Base-by-base conservation (phyloP, 1,139 yeast genomes). In the Pneumocystis oryctolagi region DNA sequence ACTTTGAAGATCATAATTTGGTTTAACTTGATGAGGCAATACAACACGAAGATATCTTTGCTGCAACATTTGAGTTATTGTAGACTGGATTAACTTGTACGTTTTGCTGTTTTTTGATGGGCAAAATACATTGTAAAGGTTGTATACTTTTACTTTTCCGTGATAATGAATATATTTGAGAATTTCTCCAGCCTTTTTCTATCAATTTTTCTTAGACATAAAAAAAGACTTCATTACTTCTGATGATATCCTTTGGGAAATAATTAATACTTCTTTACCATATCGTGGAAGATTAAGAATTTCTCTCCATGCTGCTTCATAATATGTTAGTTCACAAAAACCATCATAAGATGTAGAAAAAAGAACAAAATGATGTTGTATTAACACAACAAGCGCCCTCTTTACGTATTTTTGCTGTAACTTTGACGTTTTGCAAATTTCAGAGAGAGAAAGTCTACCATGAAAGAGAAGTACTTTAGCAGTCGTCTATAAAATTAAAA, bases 141-240 rank as follows among this genome's bases (percentile, higher is more conserved):
- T 42, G 9, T 55, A 42, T 14, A 57, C 37, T 34, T 56, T 57
- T 5, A 60, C 62, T 18, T 85, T 85, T 1, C 81, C 97, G 76
- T 78, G 78, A 62, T 78, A 80, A 69, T 78, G 77, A 61, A 89
- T 77, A 69, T 86, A 88, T 69, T 87, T 89, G n/a, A 87, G 77
- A 53, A 89, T 81, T 66, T 84, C 84, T 0, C 90, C 87, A 35
- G 81, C 76, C 32, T 65, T 62, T n/a, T 28, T 25, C 4, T 20
- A 14, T 35, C 30, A 20, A n/a, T 28, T 9, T 18, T 30, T 9
- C 3, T 25, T 9, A 59, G 9, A 37, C 25, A 34, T 53, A 42
- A 58, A 28, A 3, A 16, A 59, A 6, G 1, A 18, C 1, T 37
- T 18, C 6, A 35, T 30, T 57, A 28, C 59, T 59, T 59, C 62